Base-by-base conservation (phyloP, 805 yeast genomes). In the Myxozyma sirexii region DNA sequence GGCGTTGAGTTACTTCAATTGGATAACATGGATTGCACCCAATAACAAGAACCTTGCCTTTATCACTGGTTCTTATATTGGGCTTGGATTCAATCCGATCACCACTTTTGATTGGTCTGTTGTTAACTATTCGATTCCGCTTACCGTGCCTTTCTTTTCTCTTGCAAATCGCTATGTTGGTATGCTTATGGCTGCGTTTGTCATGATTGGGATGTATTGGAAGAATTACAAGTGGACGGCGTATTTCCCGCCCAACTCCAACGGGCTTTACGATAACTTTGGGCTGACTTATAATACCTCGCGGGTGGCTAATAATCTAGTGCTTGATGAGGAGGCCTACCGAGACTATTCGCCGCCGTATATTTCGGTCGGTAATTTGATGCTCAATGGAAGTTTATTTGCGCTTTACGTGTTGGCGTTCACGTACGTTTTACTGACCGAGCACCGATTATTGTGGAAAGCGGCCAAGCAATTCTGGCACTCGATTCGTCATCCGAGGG, bases 341-440 rank as follows among this genome's bases (percentile, higher is more conserved):
- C 23, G n/a, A 17, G 39, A 31, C 23, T 61, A 61, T 21, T 61
- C 65, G 1, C 63, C 59, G 10, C 59, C 62, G 4, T 61, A 56
- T 24, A 50, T 84, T 55, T 76, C 88, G 3, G 65, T 63, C 10
- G 65, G 65, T 8, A 10, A 79, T 84, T 15, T 80, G 86, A 2
- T 83, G 79, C 69, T 79, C 82, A 44, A 39, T 4, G 55, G 50
- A 4, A 44, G 46, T 7, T 45, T 37, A 6, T 61, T 59, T 31
- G 68, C 85, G 8, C 74, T 83, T 5, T 84, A 84, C 68, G 87
- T 87, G 66, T 78, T 75, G 72, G 80, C 79, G 53, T 83, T 85
- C 74, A 90, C 89, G 1, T 80, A 89, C 4, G 81, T 85, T 56
- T 76, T 83, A 31, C 83, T 88, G 3, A 81, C 86, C 5, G 74